Conservation (phyloP, 2,329 filamentous ascomycete genomes). For the Botrytis elliptica region DNA sequence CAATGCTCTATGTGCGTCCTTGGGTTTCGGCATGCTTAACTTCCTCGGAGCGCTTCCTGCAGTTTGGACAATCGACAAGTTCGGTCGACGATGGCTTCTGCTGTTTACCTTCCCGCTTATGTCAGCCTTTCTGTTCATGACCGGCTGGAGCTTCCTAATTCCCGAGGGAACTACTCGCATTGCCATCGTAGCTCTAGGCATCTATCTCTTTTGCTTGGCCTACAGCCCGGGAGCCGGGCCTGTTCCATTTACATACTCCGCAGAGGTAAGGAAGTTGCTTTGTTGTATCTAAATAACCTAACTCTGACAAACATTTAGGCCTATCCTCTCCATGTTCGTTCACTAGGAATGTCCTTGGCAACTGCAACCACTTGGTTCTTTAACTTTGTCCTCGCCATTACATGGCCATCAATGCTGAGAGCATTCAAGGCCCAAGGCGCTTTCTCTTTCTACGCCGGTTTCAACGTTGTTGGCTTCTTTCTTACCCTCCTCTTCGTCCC, state of each 20-base stretch:
- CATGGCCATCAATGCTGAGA: conserved; percentile 28
- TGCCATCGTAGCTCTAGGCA: conserved; percentile 51
- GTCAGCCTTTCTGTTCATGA: conserved; percentile 52
- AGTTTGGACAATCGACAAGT: conserved; percentile 66
- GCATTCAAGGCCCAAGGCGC: conserved; percentile 42
- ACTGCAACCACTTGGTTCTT: conserved; percentile 59
- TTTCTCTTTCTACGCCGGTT: conserved; percentile 53
- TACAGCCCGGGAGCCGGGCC: conserved; percentile 63
- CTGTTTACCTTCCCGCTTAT: conserved; percentile 65
- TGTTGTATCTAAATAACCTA: background rate
- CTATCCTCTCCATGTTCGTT: conserved; percentile 60
- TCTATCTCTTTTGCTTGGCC: conserved; percentile 63
- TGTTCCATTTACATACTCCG: conserved; percentile 60
- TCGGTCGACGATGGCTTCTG: conserved; percentile 62
- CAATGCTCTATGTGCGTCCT: conserved; percentile 56
- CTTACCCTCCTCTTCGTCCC: conserved; percentile 57
- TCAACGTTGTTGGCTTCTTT: conserved; percentile 53
- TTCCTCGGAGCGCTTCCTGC: conserved; percentile 63
- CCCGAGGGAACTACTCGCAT: conserved; percentile 39
- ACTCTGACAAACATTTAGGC: conserved; percentile 38
- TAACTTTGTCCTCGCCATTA: conserved; percentile 59
- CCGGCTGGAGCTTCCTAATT: conserved; percentile 53
- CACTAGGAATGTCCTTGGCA: conserved; percentile 60
- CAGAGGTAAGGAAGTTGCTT: conserved; percentile 32
- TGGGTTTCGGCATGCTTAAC: conserved; percentile 65